A percentile compares a stretch with the other conserved stretches of the same genome.
These are phyloP conservation scores for Gracilaria gracilis DNA, from an alignment of 23 red algal species.

Conservation along the genomic window DNA sequence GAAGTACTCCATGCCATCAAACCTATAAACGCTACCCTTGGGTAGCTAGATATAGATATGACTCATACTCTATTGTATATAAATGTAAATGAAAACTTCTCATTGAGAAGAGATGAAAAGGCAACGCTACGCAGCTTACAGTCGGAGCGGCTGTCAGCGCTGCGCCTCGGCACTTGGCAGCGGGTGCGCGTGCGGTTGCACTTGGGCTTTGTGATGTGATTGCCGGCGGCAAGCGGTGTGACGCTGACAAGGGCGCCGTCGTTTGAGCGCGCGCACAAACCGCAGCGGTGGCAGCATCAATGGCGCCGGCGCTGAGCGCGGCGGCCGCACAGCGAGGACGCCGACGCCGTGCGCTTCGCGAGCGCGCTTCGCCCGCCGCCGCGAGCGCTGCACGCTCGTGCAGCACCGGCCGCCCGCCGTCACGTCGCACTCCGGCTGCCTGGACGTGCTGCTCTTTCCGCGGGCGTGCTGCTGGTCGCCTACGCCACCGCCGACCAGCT, in stretches of 20 bases:
- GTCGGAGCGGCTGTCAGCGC: no score
- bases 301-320: slow-evolving; percentile 7
- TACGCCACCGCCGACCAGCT: slow-evolving; percentile 65
- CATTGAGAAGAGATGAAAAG: no score
- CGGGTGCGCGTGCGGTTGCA: no score
- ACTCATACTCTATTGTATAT: no score
- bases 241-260: not conserved
- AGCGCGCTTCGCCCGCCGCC: slow-evolving; percentile 49
- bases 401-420: slow-evolving; percentile 43
- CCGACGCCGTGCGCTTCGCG: slow-evolving; percentile 45
- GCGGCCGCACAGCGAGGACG: slow-evolving; percentile 50
- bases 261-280: not conserved
- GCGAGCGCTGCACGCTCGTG: slow-evolving; percentile 16
- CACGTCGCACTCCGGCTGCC: slow-evolving; percentile 29
- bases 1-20: no score
- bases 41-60: no score
- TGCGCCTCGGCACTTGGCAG: no score
- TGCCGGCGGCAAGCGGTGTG: no score
- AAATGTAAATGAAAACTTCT: no score
- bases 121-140: no score
- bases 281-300: not conserved
- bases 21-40: no score
- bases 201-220: no score
- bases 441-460: slow-evolving; percentile 68
- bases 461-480: slow-evolving; percentile 60